A percentile compares a stretch with the other conserved stretches of the same genome.
Conservation (phyloP, 345 rosid species). For the Citrus trifoliata region DNA sequence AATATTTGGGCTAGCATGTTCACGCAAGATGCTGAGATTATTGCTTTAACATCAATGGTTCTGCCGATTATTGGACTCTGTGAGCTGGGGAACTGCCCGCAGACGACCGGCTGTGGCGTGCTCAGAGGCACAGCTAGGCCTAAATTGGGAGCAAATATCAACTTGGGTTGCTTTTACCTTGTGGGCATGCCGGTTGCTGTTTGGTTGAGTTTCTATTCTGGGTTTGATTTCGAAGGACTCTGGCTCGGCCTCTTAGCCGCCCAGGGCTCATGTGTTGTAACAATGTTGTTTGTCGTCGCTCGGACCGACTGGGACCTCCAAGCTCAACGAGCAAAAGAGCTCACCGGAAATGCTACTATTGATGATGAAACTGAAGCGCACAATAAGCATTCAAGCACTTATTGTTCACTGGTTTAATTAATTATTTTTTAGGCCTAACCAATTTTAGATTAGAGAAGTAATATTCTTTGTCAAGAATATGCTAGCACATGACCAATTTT, state of each 20-base stretch:
- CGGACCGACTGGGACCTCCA: slow-evolving; percentile 67
- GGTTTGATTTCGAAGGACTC: slow-evolving; percentile 67
- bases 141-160: slow-evolving; percentile 75
- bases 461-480: neutral
- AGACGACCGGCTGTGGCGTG: slow-evolving; percentile 81
- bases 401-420: neutral
- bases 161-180: slow-evolving; percentile 76
- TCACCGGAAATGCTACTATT: slow-evolving; percentile 29
- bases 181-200: slow-evolving; percentile 85
- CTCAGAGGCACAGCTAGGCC: slow-evolving; percentile 86
- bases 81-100: slow-evolving; percentile 91
- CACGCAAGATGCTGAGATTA: slow-evolving; percentile 58
- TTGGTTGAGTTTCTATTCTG: slow-evolving; percentile 56
- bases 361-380: slow-evolving; percentile 13
- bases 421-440: slow-evolving; percentile 11
- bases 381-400: neutral
- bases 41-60: slow-evolving; percentile 58
- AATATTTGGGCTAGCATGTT: slow-evolving; percentile 72
- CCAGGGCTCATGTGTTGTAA: slow-evolving; percentile 62
- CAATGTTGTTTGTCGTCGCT: slow-evolving; percentile 58
- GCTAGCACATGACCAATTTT: neutral
- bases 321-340: slow-evolving; percentile 51
- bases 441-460: neutral
- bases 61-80: slow-evolving; percentile 82
- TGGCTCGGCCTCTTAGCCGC: slow-evolving; percentile 90